Evolutionary conservation across 2,329 filamentous ascomycete genomes (phyloP).

Genomic region (Calonectria naviculata): DNA sequence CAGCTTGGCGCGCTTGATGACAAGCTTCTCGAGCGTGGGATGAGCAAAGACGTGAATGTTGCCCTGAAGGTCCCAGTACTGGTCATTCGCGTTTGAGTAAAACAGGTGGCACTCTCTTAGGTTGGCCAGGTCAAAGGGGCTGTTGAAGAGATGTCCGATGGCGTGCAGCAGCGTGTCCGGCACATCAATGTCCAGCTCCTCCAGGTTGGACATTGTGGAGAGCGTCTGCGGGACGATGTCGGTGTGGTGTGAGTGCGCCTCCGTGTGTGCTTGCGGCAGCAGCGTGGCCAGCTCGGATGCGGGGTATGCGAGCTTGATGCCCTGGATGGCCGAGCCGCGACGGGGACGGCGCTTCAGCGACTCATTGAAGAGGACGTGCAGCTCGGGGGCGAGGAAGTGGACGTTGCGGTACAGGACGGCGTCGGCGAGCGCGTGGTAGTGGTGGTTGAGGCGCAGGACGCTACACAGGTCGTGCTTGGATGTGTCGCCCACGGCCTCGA

Average conservation of each 20-base stretch:
- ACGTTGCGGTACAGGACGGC: slow-evolving; percentile 59
- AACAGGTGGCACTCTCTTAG: slow-evolving; percentile 59
- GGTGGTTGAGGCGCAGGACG: slow-evolving; percentile 55
- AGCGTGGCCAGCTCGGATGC: slow-evolving; percentile 55
- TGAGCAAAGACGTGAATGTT: slow-evolving; percentile 65
- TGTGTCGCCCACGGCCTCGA: slow-evolving; percentile 46
- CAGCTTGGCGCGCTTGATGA: slow-evolving; percentile 56
- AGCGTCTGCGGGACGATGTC: slow-evolving; percentile 59
- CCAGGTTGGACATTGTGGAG: slow-evolving; percentile 61
- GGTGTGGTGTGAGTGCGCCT: slow-evolving; percentile 43
- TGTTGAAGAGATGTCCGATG: slow-evolving; percentile 61
- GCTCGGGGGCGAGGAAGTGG: slow-evolving; percentile 57
- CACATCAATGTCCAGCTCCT: slow-evolving; percentile 58
- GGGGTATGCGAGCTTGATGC: slow-evolving; percentile 58
- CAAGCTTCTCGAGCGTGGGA: slow-evolving; percentile 58
- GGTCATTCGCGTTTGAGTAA: slow-evolving; percentile 56
- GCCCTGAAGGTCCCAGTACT: slow-evolving; percentile 62
- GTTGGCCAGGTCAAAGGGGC: slow-evolving; percentile 61
- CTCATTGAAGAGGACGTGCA: slow-evolving; percentile 60
- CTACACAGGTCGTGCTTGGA: slow-evolving; percentile 54
- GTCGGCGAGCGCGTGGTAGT: slow-evolving; percentile 57
- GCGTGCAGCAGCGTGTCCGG: slow-evolving; percentile 56
- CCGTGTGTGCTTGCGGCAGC: slow-evolving; percentile 50
- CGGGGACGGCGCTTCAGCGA: slow-evolving; percentile 57
- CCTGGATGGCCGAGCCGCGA: slow-evolving; percentile 59